Percentiles rank a stretch among this genome's conserved stretches.
Conservation (phyloP, 2,329 filamentous ascomycete species). For the Trichoderma guizhouense region DNA sequence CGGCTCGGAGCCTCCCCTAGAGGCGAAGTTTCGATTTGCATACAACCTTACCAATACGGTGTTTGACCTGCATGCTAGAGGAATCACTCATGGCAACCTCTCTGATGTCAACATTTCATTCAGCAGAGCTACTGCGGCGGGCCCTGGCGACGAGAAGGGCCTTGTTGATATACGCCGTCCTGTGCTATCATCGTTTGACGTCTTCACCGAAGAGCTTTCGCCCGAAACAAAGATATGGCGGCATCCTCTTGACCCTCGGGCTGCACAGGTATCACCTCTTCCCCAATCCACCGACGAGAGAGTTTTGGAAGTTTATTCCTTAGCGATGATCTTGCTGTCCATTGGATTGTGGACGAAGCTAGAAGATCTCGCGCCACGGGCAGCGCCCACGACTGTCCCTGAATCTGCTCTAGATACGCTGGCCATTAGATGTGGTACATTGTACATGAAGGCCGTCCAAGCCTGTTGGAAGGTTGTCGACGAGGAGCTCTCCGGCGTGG, state of each 20-base stretch:
- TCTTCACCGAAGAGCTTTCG: slow-evolving; percentile 49
- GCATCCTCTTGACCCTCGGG: slow-evolving; percentile 63
- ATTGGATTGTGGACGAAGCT: slow-evolving; percentile 73
- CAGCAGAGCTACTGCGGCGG: slow-evolving; percentile 44
- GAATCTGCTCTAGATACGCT: slow-evolving; percentile 62
- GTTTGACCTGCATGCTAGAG: slow-evolving; percentile 67
- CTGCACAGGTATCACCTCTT: slow-evolving; percentile 47
- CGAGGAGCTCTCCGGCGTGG: slow-evolving; percentile 49
- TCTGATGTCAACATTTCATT: slow-evolving; percentile 66
- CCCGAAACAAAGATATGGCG: slow-evolving; percentile 37
- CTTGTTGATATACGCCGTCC: slow-evolving; percentile 65
- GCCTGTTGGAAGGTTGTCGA: slow-evolving; percentile 70
- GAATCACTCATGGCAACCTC: slow-evolving; percentile 69
- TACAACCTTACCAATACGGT: slow-evolving; percentile 69
- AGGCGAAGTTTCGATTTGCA: slow-evolving; percentile 73
- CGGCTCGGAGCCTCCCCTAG: slow-evolving; percentile 62
- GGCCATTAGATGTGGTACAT: slow-evolving; percentile 65
- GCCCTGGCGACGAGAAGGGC: slow-evolving; percentile 39
- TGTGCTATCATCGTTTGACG: slow-evolving; percentile 69
- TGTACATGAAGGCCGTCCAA: slow-evolving; percentile 73
- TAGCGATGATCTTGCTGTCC: slow-evolving; percentile 70
- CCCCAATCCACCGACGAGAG: slow-evolving; percentile 52
- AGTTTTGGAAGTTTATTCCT: slow-evolving; percentile 66
- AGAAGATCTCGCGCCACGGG: slow-evolving; percentile 46
- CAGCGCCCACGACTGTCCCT: slow-evolving; percentile 49